phyloP scores from a whole-genome alignment of 2,329 filamentous ascomycete genomes.

The Sarocladium strictum region DNA sequence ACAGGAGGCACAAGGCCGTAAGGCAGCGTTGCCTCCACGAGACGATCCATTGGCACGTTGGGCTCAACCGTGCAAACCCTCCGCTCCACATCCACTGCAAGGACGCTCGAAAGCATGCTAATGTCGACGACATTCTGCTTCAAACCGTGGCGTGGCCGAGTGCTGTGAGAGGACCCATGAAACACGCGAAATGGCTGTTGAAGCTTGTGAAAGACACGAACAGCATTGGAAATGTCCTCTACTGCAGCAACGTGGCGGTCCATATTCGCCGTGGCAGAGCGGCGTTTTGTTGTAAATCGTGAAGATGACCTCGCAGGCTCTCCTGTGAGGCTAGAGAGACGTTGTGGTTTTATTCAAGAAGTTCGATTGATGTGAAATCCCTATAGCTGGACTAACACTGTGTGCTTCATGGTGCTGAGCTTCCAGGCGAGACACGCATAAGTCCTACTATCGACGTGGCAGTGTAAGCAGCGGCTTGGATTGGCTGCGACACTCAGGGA shows the following conservation, averaged over 20 bases:
- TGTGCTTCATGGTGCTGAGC: not conserved
- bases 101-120: conserved; percentile 14
- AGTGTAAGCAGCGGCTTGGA: not conserved
- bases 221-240: conserved; percentile 33
- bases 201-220: conserved; percentile 37
- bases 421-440: not conserved
- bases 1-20: conserved; percentile 55
- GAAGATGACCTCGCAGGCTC: too few relatives aligned
- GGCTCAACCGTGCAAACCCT: conserved; percentile 48
- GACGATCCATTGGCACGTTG: conserved; percentile 62
- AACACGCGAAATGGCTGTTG: conserved; percentile 59
- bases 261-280: conserved; percentile 24
- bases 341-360: too few relatives aligned
- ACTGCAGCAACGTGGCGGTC: conserved; percentile 41
- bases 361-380: too few relatives aligned
- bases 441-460: not conserved
- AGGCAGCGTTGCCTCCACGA: conserved; percentile 51
- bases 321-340: too few relatives aligned
- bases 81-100: conserved; percentile 9
- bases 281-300: too few relatives aligned
- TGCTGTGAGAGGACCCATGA: conserved; percentile 70
- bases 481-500: not conserved
- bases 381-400: too few relatives aligned
- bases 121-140: conserved; percentile 17
- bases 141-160: conserved; percentile 40